phyloP scores from a whole-genome alignment of 345 rosid species.

The Moricandia moricandioides region DNA sequence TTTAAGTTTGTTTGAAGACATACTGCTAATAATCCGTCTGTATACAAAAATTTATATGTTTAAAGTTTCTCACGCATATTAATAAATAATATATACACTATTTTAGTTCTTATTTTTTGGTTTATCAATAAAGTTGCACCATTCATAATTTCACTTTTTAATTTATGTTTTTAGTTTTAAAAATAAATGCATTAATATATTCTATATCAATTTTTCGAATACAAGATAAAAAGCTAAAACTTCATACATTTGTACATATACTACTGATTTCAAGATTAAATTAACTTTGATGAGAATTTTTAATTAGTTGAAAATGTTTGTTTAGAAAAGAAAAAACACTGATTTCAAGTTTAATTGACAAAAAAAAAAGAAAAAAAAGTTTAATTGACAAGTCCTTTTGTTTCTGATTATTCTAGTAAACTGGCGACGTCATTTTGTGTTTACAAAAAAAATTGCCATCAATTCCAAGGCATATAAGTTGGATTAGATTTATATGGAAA shows the following conservation, averaged over 20 bases:
- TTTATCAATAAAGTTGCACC: too few species aligned
- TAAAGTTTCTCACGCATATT: too few species aligned
- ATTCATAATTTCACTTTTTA: too few species aligned
- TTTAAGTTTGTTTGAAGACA: neutral
- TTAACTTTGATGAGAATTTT: neutral
- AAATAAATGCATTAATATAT: too few species aligned
- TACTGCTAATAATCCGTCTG: neutral
- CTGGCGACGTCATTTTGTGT: neutral
- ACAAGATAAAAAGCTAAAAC: too few species aligned
- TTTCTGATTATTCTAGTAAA: neutral
- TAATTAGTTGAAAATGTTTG: neutral
- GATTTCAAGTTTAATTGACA: neutral
- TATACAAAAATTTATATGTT: too few species aligned
- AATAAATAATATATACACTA: too few species aligned
- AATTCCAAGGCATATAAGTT: neutral
- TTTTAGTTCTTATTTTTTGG: too few species aligned
- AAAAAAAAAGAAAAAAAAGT: too few species aligned
- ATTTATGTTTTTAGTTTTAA: too few species aligned
- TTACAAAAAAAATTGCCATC: neutral
- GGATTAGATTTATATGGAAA: neutral
- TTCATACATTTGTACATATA: neutral
- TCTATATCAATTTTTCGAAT: too few species aligned
- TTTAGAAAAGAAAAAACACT: too few species aligned
- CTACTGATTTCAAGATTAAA: neutral
- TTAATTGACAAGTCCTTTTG: neutral